Conservation (phyloP, 768 basidiomycete genomes). For the Leccinum boreale region DNA sequence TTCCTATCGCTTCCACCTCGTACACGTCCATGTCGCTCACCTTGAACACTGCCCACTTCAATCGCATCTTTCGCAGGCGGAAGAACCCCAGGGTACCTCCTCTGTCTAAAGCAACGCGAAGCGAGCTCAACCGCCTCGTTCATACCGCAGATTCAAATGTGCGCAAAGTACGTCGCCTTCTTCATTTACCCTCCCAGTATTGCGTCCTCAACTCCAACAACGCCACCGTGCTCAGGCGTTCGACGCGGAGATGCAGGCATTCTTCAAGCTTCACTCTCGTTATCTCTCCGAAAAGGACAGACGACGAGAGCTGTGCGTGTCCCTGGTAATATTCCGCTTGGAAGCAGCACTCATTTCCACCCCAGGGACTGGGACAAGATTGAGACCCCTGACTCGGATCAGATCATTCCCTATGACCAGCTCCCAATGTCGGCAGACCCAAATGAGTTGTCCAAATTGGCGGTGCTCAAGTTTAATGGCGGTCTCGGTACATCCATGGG, state of each 20-base stretch:
- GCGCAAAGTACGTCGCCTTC: conserved; percentile 48
- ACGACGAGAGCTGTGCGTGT: conserved; percentile 77
- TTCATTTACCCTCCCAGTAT: conserved; percentile 33
- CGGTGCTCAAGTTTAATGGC: conserved; percentile 93
- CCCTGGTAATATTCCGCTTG: conserved; percentile 5
- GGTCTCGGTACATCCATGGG: conserved; percentile 91
- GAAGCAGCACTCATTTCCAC: conserved; percentile 4
- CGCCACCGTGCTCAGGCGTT: conserved; percentile 45
- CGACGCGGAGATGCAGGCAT: conserved; percentile 93
- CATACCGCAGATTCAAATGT: conserved; percentile 50
- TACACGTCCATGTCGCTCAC: conserved; percentile 29
- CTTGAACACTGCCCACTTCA: conserved; percentile 24
- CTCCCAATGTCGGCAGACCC: conserved; percentile 59
- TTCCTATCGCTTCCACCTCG: conserved; percentile 23
- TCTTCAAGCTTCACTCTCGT: conserved; percentile 94
- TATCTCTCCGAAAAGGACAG: conserved; percentile 88
- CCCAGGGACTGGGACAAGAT: conserved; percentile 85
- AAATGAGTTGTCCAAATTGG: conserved; percentile 83
- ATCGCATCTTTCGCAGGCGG: conserved; percentile 36
- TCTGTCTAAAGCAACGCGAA: conserved; percentile 53
- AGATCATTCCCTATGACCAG: conserved; percentile 78
- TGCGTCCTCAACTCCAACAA: conserved; percentile 31
- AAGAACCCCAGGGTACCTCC: conserved; percentile 40
- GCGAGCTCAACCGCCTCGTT: conserved; percentile 68
- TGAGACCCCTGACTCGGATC: conserved; percentile 80